Percentiles rank a stretch among this genome's conserved stretches.
Conservation (phyloP, 2,329 filamentous ascomycete species). For the Tolypocladium ophioglossoides region DNA sequence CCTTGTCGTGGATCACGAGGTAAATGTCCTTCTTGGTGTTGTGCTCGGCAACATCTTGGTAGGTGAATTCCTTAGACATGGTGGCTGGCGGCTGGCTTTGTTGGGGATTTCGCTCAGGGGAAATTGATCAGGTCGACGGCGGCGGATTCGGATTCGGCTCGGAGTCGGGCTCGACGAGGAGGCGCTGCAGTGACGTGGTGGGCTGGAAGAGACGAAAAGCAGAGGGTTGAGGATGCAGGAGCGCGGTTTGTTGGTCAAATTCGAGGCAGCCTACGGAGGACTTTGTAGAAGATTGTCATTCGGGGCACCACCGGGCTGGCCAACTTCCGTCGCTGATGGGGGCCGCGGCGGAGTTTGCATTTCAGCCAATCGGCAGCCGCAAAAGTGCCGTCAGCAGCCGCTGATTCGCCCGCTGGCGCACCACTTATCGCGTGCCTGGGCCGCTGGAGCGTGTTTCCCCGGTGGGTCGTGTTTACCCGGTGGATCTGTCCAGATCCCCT, state of each 20-base stretch:
- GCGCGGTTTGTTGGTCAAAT: not conserved
- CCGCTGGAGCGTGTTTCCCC: no score
- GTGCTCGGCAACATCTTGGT: conserved; percentile 73
- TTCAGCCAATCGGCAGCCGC: conserved; percentile 13
- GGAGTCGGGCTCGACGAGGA: no score
- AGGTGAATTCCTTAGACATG: conserved; percentile 50
- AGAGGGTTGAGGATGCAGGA: not conserved
- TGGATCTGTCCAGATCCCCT: not conserved
- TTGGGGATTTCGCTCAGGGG: not conserved
- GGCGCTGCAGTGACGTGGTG: not conserved
- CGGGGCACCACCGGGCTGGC: conserved; percentile 10
- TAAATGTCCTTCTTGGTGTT: conserved; percentile 90
- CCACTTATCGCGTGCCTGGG: not conserved
- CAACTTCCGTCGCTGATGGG: conserved; percentile 12
- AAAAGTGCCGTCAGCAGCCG: conserved; percentile 16
- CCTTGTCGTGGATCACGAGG: conserved; percentile 89
- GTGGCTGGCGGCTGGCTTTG: conserved; percentile 11
- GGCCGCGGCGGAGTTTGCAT: not conserved
- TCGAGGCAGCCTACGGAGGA: no score
- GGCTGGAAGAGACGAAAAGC: not conserved
- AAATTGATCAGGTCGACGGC: not conserved
- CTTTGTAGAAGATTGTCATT: not conserved
- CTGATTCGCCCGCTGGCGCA: conserved; percentile 10
- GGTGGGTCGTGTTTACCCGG: no score
- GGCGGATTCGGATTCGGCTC: not conserved